These are phyloP conservation scores for Solanum rostratum DNA, from an alignment of 257 asterid species.

Conservation along the genomic window DNA sequence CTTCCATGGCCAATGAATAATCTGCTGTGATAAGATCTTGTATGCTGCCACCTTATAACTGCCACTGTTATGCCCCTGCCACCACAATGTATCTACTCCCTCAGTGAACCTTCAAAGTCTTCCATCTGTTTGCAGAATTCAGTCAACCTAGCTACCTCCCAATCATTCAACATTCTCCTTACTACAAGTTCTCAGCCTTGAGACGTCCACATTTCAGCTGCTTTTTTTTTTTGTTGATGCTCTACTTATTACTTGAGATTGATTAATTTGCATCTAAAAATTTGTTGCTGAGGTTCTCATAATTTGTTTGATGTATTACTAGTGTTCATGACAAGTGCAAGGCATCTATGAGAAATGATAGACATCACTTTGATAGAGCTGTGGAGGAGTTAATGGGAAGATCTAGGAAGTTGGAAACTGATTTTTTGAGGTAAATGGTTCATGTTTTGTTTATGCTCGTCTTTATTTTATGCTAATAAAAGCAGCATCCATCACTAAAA, in stretches of 20 bases:
- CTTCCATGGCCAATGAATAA: neutral
- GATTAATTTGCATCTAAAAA: neutral
- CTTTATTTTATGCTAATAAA: neutral
- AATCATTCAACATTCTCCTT: neutral
- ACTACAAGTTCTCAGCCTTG: neutral
- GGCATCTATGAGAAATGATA: slow-evolving; percentile 19
- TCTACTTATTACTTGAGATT: slow-evolving; percentile 2
- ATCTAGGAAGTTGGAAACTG: slow-evolving; percentile 49
- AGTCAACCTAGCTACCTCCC: neutral
- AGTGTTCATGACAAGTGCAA: slow-evolving; percentile 28
- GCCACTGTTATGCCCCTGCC: neutral
- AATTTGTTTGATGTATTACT: neutral
- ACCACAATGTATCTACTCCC: neutral
- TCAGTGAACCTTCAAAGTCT: neutral
- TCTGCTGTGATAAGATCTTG: neutral
- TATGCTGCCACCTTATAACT: neutral
- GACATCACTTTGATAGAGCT: slow-evolving; percentile 19
- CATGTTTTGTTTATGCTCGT: neutral
- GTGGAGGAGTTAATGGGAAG: slow-evolving; percentile 35
- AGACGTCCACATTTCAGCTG: neutral
- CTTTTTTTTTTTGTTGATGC: neutral
- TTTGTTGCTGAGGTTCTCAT: neutral
- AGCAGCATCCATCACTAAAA: neutral
- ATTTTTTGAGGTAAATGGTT: slow-evolving; percentile 48
- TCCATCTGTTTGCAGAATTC: neutral